Evolutionary conservation across 495 filamentous ascomycete species (phyloP).

Genomic region (Rostrohypoxylon terebratum): DNA sequence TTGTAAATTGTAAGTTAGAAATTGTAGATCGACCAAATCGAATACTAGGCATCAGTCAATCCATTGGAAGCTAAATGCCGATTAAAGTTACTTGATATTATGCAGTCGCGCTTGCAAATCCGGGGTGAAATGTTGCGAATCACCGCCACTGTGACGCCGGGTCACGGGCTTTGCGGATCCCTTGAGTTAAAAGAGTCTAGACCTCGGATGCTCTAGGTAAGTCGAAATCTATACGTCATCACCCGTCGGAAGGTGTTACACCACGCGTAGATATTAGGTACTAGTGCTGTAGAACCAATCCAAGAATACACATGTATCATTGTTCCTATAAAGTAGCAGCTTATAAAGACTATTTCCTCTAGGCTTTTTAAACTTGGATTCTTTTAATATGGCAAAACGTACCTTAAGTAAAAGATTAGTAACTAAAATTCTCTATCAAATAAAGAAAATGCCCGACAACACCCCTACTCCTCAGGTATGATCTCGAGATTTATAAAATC

Average conservation of each 20-base stretch:
- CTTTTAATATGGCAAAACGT: background rate
- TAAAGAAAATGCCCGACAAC: conserved; percentile 43
- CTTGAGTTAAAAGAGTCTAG: background rate
- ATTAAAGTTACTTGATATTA: conserved; percentile 5
- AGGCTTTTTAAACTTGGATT: conserved; percentile 3
- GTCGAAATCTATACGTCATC: conserved; percentile 48
- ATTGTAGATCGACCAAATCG: background rate
- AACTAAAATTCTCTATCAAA: conserved; percentile 1
- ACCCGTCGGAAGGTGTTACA: conserved; percentile 37
- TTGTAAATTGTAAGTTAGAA: background rate
- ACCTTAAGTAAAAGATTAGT: conserved; percentile 13
- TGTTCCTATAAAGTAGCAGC: conserved; percentile 18
- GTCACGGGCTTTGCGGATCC: conserved; percentile 47
- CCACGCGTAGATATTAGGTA: conserved; percentile 4
- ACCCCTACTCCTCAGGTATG: conserved; percentile 41
- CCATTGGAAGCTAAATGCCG: conserved; percentile 3
- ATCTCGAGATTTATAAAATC: conserved; percentile 18
- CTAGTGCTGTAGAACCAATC: conserved; percentile 7
- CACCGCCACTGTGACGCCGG: conserved; percentile 48
- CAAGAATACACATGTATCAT: conserved; percentile 16
- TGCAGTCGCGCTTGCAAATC: conserved; percentile 40
- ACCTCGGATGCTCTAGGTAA: conserved; percentile 8
- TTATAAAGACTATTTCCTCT: background rate
- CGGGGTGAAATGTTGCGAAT: conserved; percentile 38
- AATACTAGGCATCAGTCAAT: conserved; percentile 19